Base-by-base conservation (phyloP, 805 yeast species). In the Metschnikowia lunata region DNA sequence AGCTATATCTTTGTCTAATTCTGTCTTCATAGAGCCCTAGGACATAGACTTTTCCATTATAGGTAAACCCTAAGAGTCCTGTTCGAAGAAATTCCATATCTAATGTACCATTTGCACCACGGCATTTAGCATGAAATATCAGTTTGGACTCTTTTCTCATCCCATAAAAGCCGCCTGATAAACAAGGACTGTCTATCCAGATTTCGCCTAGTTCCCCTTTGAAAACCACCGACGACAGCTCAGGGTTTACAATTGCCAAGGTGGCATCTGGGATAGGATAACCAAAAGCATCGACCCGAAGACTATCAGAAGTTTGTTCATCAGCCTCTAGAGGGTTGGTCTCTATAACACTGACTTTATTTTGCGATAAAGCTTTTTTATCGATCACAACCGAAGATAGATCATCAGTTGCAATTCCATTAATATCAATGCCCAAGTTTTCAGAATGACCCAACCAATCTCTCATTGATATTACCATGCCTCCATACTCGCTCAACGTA, bases 241-340 rank as follows among this genome's bases (percentile, higher is more conserved):
- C 98, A 0, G 98, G 98, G 59, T 95, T 89, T 0, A 93, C 98
- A 27, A 93, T 79, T 0, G 97, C 97, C 29, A 91, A 62, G 0
- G 95, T 87, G 0, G 97, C 91, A 66, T 91, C 97, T 0, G 97
- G 97, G 1, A 93, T 63, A 1, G 99, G 98, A 57, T 75, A 88
- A 0, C 99, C 99, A 72, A 91, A 93, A 0, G 97, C 85, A 13
- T 95, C 95, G 0, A 93, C 83, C 40, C 95, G 71, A 34, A 88
- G 66, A 40, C 57, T 42, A 31, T 65, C 68, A n/a, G 47, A 62
- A 36, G 58, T 57, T 47, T 51, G 62, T 48, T 73, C 78, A 30
- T 79, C 80, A 1, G 63, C 53, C 7, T 48, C 56, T 2, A 74
- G 61, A 6, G 84, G 84, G 56, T 67, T 75, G 42, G 72, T 81